Base-by-base conservation (phyloP, 148 eudicot species). In the Camellia lanceoleosa region DNA sequence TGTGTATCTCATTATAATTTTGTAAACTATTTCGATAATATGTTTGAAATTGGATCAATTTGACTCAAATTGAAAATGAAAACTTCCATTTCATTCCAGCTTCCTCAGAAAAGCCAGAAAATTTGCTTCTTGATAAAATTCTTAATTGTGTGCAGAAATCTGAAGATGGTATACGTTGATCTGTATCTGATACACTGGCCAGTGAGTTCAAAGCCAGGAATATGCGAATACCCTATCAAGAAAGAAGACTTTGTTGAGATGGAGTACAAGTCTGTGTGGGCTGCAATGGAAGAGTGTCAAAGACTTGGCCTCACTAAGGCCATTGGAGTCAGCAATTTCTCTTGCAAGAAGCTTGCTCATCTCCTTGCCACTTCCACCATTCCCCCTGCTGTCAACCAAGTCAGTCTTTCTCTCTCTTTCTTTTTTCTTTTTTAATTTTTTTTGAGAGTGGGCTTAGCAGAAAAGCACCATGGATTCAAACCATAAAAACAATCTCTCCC, bases 301-400 rank as follows among this genome's bases (percentile, higher is more conserved):
- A 86, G 80, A 77, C 88, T 87, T 51, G 93, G 93, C 42, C 92
- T 90, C 20, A 68, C 90, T 2, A 90, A 86, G 68, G 87, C 91
- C 23, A 87, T 92, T 78, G 93, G 93, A 55, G 90, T 91, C 59
- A 87, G 94, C 85, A 91, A 91, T 56, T 91, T 87, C 79, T 74
- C 92, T n/a, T 80, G 85, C 77, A 84, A 87, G 83, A 91, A 87
- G 81, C 89, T 89, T 5, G 54, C 74, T n/a, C 78, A 87, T 18
- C 46, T 90, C 61, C 81, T 92, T 13, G 77, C 90, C 42, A 68
- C 65, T 61, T 90, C 93, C 41, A 78, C 67, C 23, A 87, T 90
- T 75, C 88, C 89, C 30, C 96, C 92, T 7, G 89, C 93, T 5
- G 90, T 88, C 77, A 92, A 92, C 78, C 91, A 92, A 81, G 96